phyloP scores from a whole-genome alignment of 2,329 filamentous ascomycete species.

The Penicillium sp. region DNA sequence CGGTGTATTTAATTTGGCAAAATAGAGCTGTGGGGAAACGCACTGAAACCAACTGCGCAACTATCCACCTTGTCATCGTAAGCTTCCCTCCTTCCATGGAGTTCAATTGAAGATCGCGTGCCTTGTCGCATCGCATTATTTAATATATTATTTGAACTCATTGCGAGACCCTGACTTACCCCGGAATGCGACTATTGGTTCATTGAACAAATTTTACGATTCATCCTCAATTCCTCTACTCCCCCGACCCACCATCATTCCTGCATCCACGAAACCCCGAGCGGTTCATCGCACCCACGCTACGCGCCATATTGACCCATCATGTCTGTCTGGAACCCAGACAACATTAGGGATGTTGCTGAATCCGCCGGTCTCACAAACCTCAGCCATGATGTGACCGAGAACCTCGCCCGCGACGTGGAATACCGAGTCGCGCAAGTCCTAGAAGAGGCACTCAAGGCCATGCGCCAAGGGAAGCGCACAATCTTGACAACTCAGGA shows the following conservation, averaged over 20 bases:
- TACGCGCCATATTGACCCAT: conserved; percentile 10
- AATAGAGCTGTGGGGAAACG: conserved; percentile 14
- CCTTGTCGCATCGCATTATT: background rate
- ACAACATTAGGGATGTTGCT: conserved; percentile 93
- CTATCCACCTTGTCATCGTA: conserved; percentile 1
- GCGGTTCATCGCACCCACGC: background rate
- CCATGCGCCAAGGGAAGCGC: conserved; percentile 88
- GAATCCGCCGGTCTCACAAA: conserved; percentile 87
- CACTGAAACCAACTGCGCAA: conserved; percentile 14
- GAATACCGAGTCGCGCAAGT: conserved; percentile 94
- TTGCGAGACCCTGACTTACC: background rate
- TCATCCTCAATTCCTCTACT: background rate
- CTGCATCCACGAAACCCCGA: background rate
- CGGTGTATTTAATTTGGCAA: background rate
- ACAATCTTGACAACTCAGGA: conserved; percentile 88
- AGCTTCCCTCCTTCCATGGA: background rate
- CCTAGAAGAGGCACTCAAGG: conserved; percentile 88
- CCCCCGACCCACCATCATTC: background rate
- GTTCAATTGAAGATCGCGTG: background rate
- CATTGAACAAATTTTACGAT: background rate
- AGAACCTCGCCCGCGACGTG: conserved; percentile 86
- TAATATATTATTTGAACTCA: background rate
- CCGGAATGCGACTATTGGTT: background rate
- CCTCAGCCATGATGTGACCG: conserved; percentile 80
- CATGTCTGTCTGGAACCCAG: conserved; percentile 80